These are phyloP conservation scores for Lactarius pseudohatsudake DNA, from an alignment of 768 basidiomycete genomes.

Conservation along the genomic window DNA sequence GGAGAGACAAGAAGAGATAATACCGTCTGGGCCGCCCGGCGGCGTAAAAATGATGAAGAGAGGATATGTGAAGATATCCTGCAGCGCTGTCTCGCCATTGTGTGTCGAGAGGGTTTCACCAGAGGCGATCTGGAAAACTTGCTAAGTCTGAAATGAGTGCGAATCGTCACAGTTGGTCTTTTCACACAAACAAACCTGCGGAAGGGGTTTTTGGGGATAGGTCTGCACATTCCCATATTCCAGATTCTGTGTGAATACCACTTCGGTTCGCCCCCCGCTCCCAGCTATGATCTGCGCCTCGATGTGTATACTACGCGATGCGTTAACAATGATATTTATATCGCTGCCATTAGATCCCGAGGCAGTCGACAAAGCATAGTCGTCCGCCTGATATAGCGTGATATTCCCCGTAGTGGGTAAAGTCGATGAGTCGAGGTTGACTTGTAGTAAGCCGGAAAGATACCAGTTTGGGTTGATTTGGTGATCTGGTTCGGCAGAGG, in stretches of 20 bases:
- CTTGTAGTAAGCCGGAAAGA: conserved; percentile 67
- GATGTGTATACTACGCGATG: conserved; percentile 55
- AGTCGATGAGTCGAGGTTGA: conserved; percentile 61
- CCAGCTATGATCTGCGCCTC: conserved; percentile 62
- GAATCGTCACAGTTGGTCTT: not conserved
- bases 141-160: conserved; percentile 35
- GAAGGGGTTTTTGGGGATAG: conserved; percentile 39
- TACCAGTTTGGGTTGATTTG: conserved; percentile 76
- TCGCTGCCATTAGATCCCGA: conserved; percentile 19
- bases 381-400: conserved; percentile 54
- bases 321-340: conserved; percentile 44
- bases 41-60: conserved; percentile 33
- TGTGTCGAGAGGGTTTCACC: conserved; percentile 53
- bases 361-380: conserved; percentile 48
- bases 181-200: conserved; percentile 37
- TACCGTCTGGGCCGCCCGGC: conserved; percentile 34
- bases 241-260: conserved; percentile 56
- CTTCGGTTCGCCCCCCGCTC: conserved; percentile 54
- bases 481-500: conserved; percentile 64
- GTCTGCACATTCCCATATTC: conserved; percentile 60
- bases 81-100: conserved; percentile 43
- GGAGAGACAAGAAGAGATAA: not conserved
- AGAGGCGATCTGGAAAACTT: conserved; percentile 42
- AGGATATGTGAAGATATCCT: conserved; percentile 56
- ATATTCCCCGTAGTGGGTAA: conserved; percentile 69